A percentile compares a stretch with the other conserved stretches of the same genome.
phyloP scores from a whole-genome alignment of 2,329 filamentous ascomycete genomes.

The Aspergillus tubingensis region DNA sequence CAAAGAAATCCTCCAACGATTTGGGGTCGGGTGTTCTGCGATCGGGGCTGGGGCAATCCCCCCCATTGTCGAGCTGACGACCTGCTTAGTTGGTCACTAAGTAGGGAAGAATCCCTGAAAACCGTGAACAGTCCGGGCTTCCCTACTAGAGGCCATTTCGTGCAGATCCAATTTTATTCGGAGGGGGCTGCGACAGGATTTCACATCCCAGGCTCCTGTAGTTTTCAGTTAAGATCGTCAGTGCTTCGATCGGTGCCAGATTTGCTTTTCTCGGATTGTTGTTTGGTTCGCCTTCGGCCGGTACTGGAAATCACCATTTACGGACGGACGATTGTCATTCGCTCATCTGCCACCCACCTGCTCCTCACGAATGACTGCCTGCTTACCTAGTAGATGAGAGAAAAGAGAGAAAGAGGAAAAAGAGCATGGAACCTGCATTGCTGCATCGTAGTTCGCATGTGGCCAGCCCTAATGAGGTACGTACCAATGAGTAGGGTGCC shows the following conservation, averaged over 20 bases:
- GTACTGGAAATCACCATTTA: background rate
- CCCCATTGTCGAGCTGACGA: background rate
- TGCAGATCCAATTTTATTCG: conserved; percentile 6
- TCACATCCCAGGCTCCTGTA: conserved; percentile 5
- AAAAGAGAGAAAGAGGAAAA: no score
- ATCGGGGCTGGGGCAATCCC: background rate
- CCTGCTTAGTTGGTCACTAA: background rate
- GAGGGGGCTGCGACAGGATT: background rate
- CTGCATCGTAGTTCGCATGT: background rate
- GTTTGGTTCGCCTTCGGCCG: conserved; percentile 2
- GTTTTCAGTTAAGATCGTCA: conserved; percentile 4
- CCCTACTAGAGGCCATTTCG: background rate
- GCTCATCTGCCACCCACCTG: background rate
- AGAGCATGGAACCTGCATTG: background rate
- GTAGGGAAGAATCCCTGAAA: background rate
- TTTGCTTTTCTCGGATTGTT: conserved; percentile 9
- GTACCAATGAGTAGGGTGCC: background rate
- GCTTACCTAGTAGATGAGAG: no score
- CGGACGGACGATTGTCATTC: background rate
- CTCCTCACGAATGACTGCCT: no score
- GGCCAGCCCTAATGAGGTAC: background rate
- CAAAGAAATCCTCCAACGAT: background rate
- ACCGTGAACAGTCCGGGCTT: background rate
- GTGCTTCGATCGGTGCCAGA: conserved; percentile 8
- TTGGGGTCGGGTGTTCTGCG: no score